phyloP scores from a whole-genome alignment of 208 protist genomes.

The Crithidia fasciculata region DNA sequence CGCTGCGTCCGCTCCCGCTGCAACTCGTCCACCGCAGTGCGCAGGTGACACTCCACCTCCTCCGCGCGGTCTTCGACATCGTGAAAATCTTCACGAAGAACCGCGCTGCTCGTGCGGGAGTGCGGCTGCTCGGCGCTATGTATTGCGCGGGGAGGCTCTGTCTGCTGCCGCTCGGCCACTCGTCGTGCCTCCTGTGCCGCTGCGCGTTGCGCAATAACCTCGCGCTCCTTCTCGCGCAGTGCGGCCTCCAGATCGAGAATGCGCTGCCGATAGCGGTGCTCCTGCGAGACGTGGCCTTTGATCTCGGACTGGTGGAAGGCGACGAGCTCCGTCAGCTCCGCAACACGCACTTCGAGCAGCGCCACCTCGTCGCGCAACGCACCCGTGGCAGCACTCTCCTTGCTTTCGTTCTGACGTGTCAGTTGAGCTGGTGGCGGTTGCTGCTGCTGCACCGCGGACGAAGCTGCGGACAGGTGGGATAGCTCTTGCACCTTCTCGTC shows the following conservation, averaged over 20 bases:
- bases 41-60: conserved; percentile 36
- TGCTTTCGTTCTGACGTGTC: neutral
- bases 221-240: conserved; percentile 33
- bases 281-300: conserved; percentile 44
- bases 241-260: conserved; percentile 58
- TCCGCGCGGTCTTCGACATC: conserved; percentile 22
- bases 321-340: conserved; percentile 45
- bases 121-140: neutral
- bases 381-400: conserved; percentile 3
- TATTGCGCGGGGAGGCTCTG: neutral
- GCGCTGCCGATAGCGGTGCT: conserved; percentile 59
- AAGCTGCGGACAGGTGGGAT: neutral
- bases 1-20: conserved; percentile 45
- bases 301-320: conserved; percentile 65
- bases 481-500: conserved; percentile 1
- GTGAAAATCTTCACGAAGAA: conserved; percentile 27
- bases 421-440: neutral
- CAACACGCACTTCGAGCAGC: conserved; percentile 34
- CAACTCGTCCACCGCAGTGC: conserved; percentile 33
- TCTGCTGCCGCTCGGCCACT: conserved; percentile 1
- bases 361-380: conserved; percentile 26
- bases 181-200: conserved; percentile 28
- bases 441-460: neutral
- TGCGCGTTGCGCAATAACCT: conserved; percentile 10
- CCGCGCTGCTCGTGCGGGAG: conserved; percentile 26